Base-by-base conservation (phyloP, 352 stramenopile species). In the Aphanomyces euteiches region DNA sequence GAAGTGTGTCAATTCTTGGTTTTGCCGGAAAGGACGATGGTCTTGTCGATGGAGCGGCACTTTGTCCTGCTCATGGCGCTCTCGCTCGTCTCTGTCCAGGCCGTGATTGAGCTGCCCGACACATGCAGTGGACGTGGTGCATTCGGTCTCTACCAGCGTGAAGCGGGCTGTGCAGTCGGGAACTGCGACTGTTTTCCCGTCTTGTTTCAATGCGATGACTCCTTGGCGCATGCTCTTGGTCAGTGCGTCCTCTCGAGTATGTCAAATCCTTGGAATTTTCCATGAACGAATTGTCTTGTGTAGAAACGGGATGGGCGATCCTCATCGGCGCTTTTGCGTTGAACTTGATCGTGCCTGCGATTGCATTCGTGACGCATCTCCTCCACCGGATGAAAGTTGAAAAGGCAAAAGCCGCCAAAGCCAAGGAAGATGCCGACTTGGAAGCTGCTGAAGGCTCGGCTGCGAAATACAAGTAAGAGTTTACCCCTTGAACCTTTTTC, bases 311-410 rank as follows among this genome's bases (percentile, higher is more conserved):
- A 13, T 69, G 61, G 61, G 13, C 39, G 28, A 7, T 69, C n/a
- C 36, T 69, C 48, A 47, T 69, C 34, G 36, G 53, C 48, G 61
- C 61, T 36, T 69, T 69, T 19, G 61, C 61, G 12, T 17, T 69
- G n/a, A 69, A 69, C 48, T 60, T 69, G 61, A 69, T 69, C 40
- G 61, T 69, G 48, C 61, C 61, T 37, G 61, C 34, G 10, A 28
- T 69, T 56, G 36, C 40, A 1, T 50, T 69, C 41, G 45, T 69
- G 13, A 69, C 38, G 28, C 61, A 59, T 36, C 39, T 54, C 13
- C 7, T 69, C n/a, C 54, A 61, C 36, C 54, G 54, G 28, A 61
- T 45, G 28, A 28, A 41, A 19, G 21, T 56, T n/a, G 61, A 69
- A 36, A 69, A 69, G 48, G 61, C 36, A 5, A 69, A 69, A 38